A percentile compares a stretch with the other conserved stretches of the same genome.
These are phyloP conservation scores for Peribolospora kevripleyi DNA, from an alignment of 768 basidiomycete species.

Conservation along the genomic window DNA sequence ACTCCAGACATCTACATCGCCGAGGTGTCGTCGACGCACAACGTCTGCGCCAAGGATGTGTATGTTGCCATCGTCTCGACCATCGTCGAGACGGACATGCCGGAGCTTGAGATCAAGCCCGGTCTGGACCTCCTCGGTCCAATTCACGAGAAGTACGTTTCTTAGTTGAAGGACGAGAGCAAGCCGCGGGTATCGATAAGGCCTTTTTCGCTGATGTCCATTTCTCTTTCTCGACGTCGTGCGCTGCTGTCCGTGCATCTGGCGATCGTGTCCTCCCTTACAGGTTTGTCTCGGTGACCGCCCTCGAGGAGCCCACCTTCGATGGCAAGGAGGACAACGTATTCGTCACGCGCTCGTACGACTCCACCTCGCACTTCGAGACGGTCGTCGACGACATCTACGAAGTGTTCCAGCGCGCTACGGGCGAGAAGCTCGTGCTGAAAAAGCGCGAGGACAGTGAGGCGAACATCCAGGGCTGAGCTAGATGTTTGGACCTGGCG, in stretches of 20 bases:
- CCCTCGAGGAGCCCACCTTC: slow-evolving; percentile 70
- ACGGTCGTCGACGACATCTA: slow-evolving; percentile 81
- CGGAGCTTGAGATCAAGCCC: slow-evolving; percentile 76
- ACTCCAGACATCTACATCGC: slow-evolving; percentile 86
- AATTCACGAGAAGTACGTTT: slow-evolving; percentile 69
- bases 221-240: background rate
- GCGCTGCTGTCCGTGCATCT: background rate
- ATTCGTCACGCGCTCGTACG: slow-evolving; percentile 92
- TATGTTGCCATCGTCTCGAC: slow-evolving; percentile 96
- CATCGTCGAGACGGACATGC: slow-evolving; percentile 79
- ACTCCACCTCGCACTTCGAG: slow-evolving; percentile 97
- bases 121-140: slow-evolving; percentile 75
- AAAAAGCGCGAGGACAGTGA: slow-evolving; percentile 47
- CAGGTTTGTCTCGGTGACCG: slow-evolving; percentile 73
- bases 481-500: too few relatives aligned
- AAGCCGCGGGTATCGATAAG: background rate
- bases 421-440: slow-evolving; percentile 49
- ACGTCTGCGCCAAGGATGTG: slow-evolving; percentile 84
- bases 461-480: slow-evolving; percentile 1
- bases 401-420: slow-evolving; percentile 79
- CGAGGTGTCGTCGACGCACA: slow-evolving; percentile 87
- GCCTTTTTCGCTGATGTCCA: background rate
- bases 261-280: background rate
- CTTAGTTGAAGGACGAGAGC: too few relatives aligned
- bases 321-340: slow-evolving; percentile 64